Evolutionary conservation across 371 early-diverging fungal species (phyloP), one percentile per base, ranked within the genome.

Genomic region (Lichtheimia hyalospora): DNA sequence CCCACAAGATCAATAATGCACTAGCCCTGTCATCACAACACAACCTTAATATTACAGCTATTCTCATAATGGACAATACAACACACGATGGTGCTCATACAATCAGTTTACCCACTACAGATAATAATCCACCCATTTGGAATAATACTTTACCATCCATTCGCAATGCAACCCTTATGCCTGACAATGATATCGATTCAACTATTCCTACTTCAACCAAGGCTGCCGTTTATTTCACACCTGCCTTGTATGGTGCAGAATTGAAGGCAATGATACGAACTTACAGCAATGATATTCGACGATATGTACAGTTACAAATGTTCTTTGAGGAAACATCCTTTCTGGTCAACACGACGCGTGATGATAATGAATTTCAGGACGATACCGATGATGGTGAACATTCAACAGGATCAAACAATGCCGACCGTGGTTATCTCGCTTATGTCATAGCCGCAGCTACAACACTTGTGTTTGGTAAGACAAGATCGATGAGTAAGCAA

Each of bases 361-460:
- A 14, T 46, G 21, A 46, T n/a, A 8, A 5, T 21, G 46, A 44
- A 18, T n/a, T 16, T 39, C 21, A 28, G 4, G 34, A 25, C 24
- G 34, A 18, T 5, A 43, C 8, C 14, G 25, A 52, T 24, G 25
- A 20, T 52, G 27, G 41, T 3, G 34, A 40, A 34, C 25, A 2
- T 25, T 25, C 5, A 25, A 3, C 25, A 5, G 55, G 15, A 2
- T 52, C 43, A 14, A 43, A 71, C 16, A 43, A 65, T 0, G 39
- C 62, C 4, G 57, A 63, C 21, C 64, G 62, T 43, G 71, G 71
- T 3, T 79, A 79, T 20, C 54, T 79, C 13, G 55, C 73, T 5
- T 79, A 79, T 28, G 63, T 76, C 8, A 71, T 79, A 62, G 74
- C 73, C 0, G 54, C 74, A 5, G 73, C 62, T 15, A 73, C 67